Conservation (phyloP, 345 rosid species). For the Salix caprea region DNA sequence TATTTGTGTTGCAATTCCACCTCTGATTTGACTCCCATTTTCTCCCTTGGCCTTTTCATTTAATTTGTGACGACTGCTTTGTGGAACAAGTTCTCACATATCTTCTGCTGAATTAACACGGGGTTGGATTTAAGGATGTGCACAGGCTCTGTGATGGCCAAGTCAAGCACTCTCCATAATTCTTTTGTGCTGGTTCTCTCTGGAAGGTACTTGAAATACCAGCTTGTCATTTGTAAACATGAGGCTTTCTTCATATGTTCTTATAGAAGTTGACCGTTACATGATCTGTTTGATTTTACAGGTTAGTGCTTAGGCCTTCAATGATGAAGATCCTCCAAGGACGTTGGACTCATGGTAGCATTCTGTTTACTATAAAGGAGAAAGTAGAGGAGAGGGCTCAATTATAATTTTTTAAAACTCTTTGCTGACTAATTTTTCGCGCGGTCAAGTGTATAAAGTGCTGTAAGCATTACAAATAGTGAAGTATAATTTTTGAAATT, state of each 20-base stretch:
- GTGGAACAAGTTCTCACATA: neutral
- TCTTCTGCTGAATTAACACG: slow-evolving; percentile 20
- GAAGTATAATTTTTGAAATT: too few relatives aligned
- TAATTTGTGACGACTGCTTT: neutral
- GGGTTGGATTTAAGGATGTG: slow-evolving; percentile 88
- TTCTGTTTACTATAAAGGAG: slow-evolving; percentile 1
- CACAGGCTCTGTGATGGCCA: slow-evolving; percentile 90
- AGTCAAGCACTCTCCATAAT: slow-evolving; percentile 91
- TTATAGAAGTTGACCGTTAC: slow-evolving; percentile 11
- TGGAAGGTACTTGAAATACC: slow-evolving; percentile 73
- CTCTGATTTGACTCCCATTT: neutral
- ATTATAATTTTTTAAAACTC: too few relatives aligned
- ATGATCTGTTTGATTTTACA: slow-evolving; percentile 26
- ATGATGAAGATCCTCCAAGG: slow-evolving; percentile 97
- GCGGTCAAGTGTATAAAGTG: too few relatives aligned
- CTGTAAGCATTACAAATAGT: too few relatives aligned
- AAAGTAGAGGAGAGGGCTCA: too few relatives aligned
- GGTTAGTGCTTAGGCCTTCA: slow-evolving; percentile 95
- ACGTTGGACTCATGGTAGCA: slow-evolving; percentile 79
- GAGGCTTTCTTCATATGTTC: slow-evolving; percentile 3
- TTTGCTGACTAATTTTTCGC: too few relatives aligned
- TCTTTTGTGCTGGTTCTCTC: slow-evolving; percentile 90
- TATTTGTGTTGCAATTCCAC: neutral
- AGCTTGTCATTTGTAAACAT: neutral
- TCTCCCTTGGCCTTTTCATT: neutral